Conservation (phyloP, 257 asterid genomes). For the Jacaranda mimosifolia region DNA sequence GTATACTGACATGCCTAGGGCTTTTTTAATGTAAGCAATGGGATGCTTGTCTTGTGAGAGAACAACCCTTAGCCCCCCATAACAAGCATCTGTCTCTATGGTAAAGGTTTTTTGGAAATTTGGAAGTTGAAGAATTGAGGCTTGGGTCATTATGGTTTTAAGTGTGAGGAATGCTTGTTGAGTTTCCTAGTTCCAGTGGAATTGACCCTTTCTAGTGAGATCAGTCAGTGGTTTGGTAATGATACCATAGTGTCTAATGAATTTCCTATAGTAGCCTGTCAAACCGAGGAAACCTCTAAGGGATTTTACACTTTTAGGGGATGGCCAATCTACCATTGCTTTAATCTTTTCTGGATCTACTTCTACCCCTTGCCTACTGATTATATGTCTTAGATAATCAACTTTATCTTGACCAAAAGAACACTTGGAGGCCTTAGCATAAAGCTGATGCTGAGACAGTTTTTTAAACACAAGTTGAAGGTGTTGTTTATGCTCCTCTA, state of each 20-base stretch:
- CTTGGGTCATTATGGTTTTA: background rate
- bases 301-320: background rate
- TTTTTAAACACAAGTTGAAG: background rate
- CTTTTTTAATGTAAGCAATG: background rate
- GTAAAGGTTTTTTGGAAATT: background rate
- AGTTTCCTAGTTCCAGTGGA: background rate
- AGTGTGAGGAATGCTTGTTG: background rate
- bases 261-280: background rate
- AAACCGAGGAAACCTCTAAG: background rate
- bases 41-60: background rate
- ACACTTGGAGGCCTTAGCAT: background rate
- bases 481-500: background rate
- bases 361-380: background rate
- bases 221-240: background rate
- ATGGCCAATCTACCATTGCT: background rate
- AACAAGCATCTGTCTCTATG: background rate
- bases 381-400: background rate
- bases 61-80: background rate
- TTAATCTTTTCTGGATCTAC: background rate
- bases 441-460: background rate
- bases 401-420: background rate
- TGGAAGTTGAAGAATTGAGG: background rate
- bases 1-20: background rate
- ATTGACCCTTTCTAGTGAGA: background rate
- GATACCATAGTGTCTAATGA: background rate